A percentile compares a stretch with the other conserved stretches of the same genome.
phyloP scores from a whole-genome alignment of 176 grass and related monocot genomes.

The Oropetium thomaeum region DNA sequence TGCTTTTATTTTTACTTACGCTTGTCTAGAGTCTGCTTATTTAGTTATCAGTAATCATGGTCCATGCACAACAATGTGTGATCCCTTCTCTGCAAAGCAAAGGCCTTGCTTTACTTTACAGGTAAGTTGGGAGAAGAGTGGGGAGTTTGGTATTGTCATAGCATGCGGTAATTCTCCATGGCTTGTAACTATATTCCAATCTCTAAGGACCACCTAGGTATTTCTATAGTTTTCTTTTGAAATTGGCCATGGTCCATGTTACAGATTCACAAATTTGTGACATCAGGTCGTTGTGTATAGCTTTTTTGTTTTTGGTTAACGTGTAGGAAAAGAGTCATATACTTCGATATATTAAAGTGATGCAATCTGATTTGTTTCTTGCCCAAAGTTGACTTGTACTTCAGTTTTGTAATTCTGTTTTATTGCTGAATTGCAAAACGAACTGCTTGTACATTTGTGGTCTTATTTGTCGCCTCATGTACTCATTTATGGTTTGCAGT shows the following conservation, averaged over 20 bases:
- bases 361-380: neutral
- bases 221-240: constrained; percentile 3
- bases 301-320: no score
- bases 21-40: neutral
- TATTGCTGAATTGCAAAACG: neutral
- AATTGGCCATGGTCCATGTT: neutral
- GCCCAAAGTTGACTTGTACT: neutral
- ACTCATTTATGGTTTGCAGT: neutral
- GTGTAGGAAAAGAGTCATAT: neutral
- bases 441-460: neutral
- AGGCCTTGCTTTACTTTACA: constrained; percentile 29
- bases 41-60: neutral
- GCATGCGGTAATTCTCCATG: neutral
- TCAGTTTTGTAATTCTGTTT: neutral
- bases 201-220: neutral
- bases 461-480: no score
- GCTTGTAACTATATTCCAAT: neutral
- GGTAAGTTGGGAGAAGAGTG: constrained; percentile 10
- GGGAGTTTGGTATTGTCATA: constrained; percentile 6
- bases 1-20: constrained; percentile 10
- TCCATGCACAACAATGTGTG: constrained; percentile 3
- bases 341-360: neutral
- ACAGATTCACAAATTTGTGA: neutral
- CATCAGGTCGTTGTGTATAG: neutral
- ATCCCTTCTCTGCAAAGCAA: constrained; percentile 26